Evolutionary conservation across 2,329 filamentous ascomycete genomes (phyloP).

Genomic region (Xylariaceae sp.): DNA sequence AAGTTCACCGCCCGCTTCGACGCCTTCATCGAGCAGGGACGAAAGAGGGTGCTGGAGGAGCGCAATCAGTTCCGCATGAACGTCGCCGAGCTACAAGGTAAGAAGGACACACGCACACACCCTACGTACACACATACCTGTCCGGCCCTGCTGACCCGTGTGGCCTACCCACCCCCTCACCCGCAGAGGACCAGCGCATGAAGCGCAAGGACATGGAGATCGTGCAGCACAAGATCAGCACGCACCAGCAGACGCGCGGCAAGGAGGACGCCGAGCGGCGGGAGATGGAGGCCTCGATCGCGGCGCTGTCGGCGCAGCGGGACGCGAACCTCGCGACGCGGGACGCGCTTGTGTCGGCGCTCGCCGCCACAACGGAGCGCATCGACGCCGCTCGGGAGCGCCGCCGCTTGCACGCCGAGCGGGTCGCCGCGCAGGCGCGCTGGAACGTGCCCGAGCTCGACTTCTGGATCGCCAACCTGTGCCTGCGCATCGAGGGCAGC

Average conservation of each 20-base stretch:
- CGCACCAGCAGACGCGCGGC: conserved; percentile 64
- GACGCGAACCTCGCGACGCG: conserved; percentile 51
- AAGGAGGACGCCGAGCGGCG: conserved; percentile 70
- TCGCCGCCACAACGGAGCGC: conserved; percentile 59
- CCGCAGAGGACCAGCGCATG: conserved; percentile 86
- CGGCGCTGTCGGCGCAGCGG: conserved; percentile 50
- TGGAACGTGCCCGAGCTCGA: conserved; percentile 90
- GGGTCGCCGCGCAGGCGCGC: conserved; percentile 74
- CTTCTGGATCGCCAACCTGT: conserved; percentile 91
- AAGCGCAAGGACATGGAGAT: conserved; percentile 84
- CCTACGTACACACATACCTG: no score
- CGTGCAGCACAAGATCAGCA: conserved; percentile 60
- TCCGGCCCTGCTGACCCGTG: conserved; percentile 2
- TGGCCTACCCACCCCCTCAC: background rate
- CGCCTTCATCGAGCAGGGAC: conserved; percentile 83
- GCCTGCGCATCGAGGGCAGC: conserved; percentile 81
- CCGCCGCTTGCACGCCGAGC: conserved; percentile 62
- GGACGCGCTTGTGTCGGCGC: conserved; percentile 52
- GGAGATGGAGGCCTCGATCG: conserved; percentile 62
- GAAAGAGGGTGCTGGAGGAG: conserved; percentile 85
- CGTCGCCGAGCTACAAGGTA: conserved; percentile 84
- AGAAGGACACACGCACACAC: no score
- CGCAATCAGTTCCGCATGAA: conserved; percentile 90
- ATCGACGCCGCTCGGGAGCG: conserved; percentile 65
- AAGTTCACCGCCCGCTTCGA: conserved; percentile 89